Evolutionary conservation across 805 yeast species (phyloP).

Genomic region (Yarrowia sp.): DNA sequence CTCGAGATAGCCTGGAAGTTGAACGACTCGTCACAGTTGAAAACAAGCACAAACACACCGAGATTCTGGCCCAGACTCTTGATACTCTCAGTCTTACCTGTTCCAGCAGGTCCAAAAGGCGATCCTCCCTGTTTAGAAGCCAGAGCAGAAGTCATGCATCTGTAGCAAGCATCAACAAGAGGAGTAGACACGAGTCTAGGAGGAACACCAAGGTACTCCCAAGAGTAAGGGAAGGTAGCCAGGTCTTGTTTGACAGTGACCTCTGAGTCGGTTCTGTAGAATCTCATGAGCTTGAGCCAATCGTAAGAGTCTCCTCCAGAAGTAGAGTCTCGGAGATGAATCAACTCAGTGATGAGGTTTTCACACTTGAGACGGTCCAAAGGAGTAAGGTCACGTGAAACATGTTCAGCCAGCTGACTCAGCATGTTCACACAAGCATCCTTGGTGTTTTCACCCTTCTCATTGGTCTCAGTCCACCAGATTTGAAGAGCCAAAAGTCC

Average conservation of each 20-base stretch:
- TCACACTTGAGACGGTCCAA: slow-evolving; percentile 51
- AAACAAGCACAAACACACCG: slow-evolving; percentile 80
- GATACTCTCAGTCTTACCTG: slow-evolving; percentile 91
- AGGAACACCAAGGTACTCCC: slow-evolving; percentile 75
- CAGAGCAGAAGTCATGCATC: slow-evolving; percentile 71
- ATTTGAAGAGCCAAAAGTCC: slow-evolving; percentile 55
- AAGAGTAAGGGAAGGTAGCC: slow-evolving; percentile 61
- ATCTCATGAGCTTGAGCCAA: slow-evolving; percentile 58
- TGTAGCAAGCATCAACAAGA: slow-evolving; percentile 58
- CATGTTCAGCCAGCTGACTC: slow-evolving; percentile 38
- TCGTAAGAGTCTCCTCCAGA: slow-evolving; percentile 32
- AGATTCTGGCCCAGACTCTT: slow-evolving; percentile 78
- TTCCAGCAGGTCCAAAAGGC: slow-evolving; percentile 95
- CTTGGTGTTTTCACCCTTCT: slow-evolving; percentile 32
- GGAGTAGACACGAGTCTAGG: slow-evolving; percentile 77
- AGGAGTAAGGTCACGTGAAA: slow-evolving; percentile 36
- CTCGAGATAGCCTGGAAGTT: slow-evolving; percentile 78
- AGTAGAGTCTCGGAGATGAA: slow-evolving; percentile 51
- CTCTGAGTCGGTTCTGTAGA: slow-evolving; percentile 38
- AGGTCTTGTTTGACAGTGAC: slow-evolving; percentile 54
- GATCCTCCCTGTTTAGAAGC: slow-evolving; percentile 80
- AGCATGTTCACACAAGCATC: slow-evolving; percentile 25
- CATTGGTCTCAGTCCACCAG: slow-evolving; percentile 50
- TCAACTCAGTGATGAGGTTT: slow-evolving; percentile 61
- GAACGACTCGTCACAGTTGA: slow-evolving; percentile 87